Evolutionary conservation across 345 rosid species (phyloP), one percentile per base, ranked within the genome.

Genomic region (Ailanthus altissimus): DNA sequence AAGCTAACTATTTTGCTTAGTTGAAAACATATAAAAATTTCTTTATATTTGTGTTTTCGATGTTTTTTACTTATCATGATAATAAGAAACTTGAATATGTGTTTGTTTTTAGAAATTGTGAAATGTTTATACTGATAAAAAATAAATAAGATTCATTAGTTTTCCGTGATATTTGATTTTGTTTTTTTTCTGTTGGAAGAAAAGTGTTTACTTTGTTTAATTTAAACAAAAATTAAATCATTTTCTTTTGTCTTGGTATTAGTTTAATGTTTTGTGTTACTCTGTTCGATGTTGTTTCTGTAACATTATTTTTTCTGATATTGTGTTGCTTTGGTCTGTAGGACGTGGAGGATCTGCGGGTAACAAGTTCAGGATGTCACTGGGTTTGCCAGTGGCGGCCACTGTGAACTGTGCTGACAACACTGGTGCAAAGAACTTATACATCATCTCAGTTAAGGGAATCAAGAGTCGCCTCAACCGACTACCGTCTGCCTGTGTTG

Each of bases 331-430:
- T 21, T 81, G 15, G 28, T 51, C 13, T 47, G 6, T 64, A 95
- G 99, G 98, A 18, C 92, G 99, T 8, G 99, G 99, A 78, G 98
- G 99, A 14, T 82, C 96, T 2, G 97, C 97, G 2, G 98, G 97
- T 56, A 94, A 90, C 92, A 94, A 92, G 85, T 94, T 94, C 82
- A 84, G 98, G 82, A 95, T 95, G 97, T 89, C 99, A 10, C 94
- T 93, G 81, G 98, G 99, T 95, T 88, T 95, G 53, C 99, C 99
- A 0, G 99, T 93, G 78, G 99, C 99, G 0, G 99, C 99, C 14
- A 95, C 99, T 0, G 97, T 95, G 78, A 93, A 95, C 91, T 95
- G 99, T 60, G 99, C 99, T 0, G 99, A 95, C 13, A 95, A 95
- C 90, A 95, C 97, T 0, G 98, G 99, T 6, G 98, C 99, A 0